Evolutionary conservation across 148 eudicot genomes (phyloP), one percentile per base, ranked within the genome.

Genomic region (Arctostaphylos glauca): DNA sequence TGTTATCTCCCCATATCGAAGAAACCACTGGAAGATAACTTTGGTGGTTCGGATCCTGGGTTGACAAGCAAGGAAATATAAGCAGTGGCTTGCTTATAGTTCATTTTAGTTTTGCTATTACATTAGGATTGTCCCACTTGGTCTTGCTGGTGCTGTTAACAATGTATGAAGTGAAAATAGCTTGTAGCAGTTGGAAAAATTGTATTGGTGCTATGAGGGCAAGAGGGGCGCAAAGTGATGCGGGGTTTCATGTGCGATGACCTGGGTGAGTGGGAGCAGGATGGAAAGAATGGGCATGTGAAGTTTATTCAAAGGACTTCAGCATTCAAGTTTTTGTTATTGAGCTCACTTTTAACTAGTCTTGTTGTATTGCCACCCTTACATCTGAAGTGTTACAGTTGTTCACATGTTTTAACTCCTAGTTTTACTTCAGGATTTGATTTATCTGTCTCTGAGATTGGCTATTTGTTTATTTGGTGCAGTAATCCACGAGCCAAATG

Each of bases 401-500:
- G 43, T 75, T 56, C 46, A 4, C 16, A 56, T 60, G 66, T 76
- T 41, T n/a, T 58, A 60, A 19, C 58, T 52, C 66, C 47, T 14
- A 3, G 68, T 19, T 77, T 59, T 49, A 31, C 47, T 10, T 31
- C 5, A 50, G 2, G 56, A 10, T 23, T 21, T 13, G 16, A 31
- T 52, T 67, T 44, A 73, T 71, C 52, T 66, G n/a, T 31, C 3
- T 71, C 5, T 74, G 50, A 55, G 19, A 74, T 44, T 79, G 53
- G 48, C 41, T 73, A 6, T 59, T 84, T 79, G 81, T 15, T 80
- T 55, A 50, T 85, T 86, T 83, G 77, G 16, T 90, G 89, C 91
- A 95, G 98, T 95, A 62, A 93, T 95, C 77, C 91, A 91, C 76
- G 90, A 87, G 88, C 97, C 98, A 77, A 87, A 79, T 79, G 98